Evolutionary conservation across 345 rosid species (phyloP).

Genomic region (Hirschfeldia incana): DNA sequence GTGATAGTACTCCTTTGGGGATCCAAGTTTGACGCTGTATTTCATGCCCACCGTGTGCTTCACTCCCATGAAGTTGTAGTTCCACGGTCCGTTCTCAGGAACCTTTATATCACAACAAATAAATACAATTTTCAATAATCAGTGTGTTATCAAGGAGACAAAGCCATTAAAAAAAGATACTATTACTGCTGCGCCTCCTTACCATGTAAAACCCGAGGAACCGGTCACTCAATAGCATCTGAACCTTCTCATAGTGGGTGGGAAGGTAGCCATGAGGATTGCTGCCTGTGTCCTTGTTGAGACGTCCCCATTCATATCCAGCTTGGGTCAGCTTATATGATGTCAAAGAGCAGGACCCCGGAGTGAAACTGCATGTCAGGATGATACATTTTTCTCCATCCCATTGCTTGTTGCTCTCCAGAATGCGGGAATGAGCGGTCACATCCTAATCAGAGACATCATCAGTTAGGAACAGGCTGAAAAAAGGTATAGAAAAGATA

Average conservation of each 20-base stretch:
- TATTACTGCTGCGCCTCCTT: slow-evolving; percentile 24
- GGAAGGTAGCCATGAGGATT: slow-evolving; percentile 98
- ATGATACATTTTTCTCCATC: slow-evolving; percentile 97
- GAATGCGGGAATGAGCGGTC: slow-evolving; percentile 73
- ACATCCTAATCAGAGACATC: slow-evolving; percentile 57
- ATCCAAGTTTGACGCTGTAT: slow-evolving; percentile 83
- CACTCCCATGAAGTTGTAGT: slow-evolving; percentile 97
- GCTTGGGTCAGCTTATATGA: slow-evolving; percentile 91
- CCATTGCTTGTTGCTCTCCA: slow-evolving; percentile 98
- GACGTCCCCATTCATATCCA: slow-evolving; percentile 98
- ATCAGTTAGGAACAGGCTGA: background rate
- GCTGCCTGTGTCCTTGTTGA: slow-evolving; percentile 90
- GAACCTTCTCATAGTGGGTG: slow-evolving; percentile 97
- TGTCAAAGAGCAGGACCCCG: slow-evolving; percentile 95
- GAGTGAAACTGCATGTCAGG: slow-evolving; percentile 98
- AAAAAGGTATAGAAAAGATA: background rate
- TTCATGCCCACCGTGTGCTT: slow-evolving; percentile 93
- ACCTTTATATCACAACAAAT: slow-evolving; percentile 39
- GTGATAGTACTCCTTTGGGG: slow-evolving; percentile 80
- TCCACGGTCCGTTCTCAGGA: slow-evolving; percentile 96
- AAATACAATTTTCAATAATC: slow-evolving; percentile 1
- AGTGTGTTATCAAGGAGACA: background rate
- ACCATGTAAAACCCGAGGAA: slow-evolving; percentile 99
- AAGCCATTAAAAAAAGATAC: background rate
- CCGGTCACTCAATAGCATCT: slow-evolving; percentile 93